Evolutionary conservation across 805 yeast species (phyloP).

Genomic region (Ogataea allantospora): DNA sequence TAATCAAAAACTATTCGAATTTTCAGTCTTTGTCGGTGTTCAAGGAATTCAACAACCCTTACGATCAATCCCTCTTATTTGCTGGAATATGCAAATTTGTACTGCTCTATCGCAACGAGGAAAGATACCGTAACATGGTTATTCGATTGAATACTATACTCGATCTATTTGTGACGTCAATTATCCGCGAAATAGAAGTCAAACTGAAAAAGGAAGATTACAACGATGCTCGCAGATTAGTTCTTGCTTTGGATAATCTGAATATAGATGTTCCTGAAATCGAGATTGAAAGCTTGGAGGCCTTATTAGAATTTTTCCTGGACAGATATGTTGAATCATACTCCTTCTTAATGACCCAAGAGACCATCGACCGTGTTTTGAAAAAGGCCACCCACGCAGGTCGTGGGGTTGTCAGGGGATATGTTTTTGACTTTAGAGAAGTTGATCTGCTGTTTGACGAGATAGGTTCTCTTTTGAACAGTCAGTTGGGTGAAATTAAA

Average conservation of each 20-base stretch:
- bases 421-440: slow-evolving; percentile 21
- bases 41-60: slow-evolving; percentile 31
- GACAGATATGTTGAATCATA: slow-evolving; percentile 31
- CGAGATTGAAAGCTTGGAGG: slow-evolving; percentile 35
- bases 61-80: slow-evolving; percentile 32
- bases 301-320: slow-evolving; percentile 35
- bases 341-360: slow-evolving; percentile 24
- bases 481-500: slow-evolving; percentile 30
- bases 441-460: slow-evolving; percentile 27
- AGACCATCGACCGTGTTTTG: slow-evolving; percentile 22
- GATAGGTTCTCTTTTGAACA: slow-evolving; percentile 20
- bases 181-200: slow-evolving; percentile 63
- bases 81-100: slow-evolving; percentile 30
- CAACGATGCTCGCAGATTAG: slow-evolving; percentile 32
- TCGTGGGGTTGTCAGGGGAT: slow-evolving; percentile 33
- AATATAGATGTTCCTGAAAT: slow-evolving; percentile 30
- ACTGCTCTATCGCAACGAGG: slow-evolving; percentile 21
- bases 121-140: slow-evolving; percentile 27
- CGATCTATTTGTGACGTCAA: slow-evolving; percentile 71
- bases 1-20: slow-evolving; percentile 34
- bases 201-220: slow-evolving; percentile 50
- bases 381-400: slow-evolving; percentile 5
- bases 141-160: slow-evolving; percentile 49
- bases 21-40: slow-evolving; percentile 32
- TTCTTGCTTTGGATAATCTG: slow-evolving; percentile 27